Conservation (phyloP, 2,329 filamentous ascomycete genomes). For the Colletotrichum tabaci region DNA sequence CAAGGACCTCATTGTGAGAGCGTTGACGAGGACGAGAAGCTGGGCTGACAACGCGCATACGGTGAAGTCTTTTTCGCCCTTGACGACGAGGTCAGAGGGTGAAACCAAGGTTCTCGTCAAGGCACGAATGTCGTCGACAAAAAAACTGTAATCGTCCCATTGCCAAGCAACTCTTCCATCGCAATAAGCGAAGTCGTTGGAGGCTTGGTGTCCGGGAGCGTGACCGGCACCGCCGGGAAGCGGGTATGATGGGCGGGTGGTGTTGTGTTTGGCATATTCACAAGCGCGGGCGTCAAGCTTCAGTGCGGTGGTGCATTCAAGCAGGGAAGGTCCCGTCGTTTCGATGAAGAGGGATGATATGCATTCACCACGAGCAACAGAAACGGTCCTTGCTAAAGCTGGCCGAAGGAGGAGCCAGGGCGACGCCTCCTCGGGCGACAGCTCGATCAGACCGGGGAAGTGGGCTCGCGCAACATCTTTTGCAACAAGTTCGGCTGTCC, state of each 20-base stretch:
- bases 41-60: slow-evolving; percentile 11
- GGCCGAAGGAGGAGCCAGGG: slow-evolving; percentile 7
- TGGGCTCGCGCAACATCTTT: not conserved
- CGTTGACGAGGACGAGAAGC: not conserved
- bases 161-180: slow-evolving; percentile 22
- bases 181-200: slow-evolving; percentile 7
- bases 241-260: not conserved
- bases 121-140: slow-evolving; percentile 27
- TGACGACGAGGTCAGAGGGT: slow-evolving; percentile 11
- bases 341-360: not conserved
- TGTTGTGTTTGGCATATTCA: not conserved
- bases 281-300: not conserved
- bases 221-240: not conserved
- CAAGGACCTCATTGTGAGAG: not conserved
- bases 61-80: slow-evolving; percentile 10
- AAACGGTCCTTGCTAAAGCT: not conserved
- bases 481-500: slow-evolving; percentile 6
- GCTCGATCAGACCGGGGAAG: slow-evolving; percentile 19
- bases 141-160: slow-evolving; percentile 7
- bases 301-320: not conserved
- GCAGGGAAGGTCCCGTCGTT: not conserved
- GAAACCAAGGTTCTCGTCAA: slow-evolving; percentile 12
- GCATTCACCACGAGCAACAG: slow-evolving; percentile 6
- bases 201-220: accelerated
- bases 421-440: not conserved